Base-by-base conservation (phyloP, 108 stramenopile species). In the Skeletonema costatum region DNA sequence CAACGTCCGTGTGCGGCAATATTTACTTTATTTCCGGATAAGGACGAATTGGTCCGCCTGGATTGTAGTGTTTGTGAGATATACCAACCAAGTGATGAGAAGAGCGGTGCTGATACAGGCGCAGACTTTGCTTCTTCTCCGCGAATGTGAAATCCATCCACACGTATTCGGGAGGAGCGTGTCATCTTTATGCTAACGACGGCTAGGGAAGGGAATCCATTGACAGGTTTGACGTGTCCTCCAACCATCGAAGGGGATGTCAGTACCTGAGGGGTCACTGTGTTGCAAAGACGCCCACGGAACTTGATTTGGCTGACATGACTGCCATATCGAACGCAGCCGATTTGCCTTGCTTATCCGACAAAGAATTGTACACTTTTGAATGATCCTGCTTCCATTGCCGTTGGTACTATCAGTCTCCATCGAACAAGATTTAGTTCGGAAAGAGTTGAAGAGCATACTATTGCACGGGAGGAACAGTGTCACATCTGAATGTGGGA, bases 21-120 rank as follows among this genome's bases (percentile, higher is more conserved):
- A 29, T 29, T 70, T 96, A 14, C 87, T 96, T 64, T 93, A 91
- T n/a, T n/a, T 80, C 95, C 95, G 21, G 88, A 92, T 63, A 70
- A 88, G 59, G 84, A 90, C 58, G 95, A 96, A 75, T 91, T 93
- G 74, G 92, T 96, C 95, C 95, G 7, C 95, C 91, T 12, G 95
- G 95, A 4, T 96, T 91, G n/a, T 84, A 87, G 86, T 74, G 87
- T n/a, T 96, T 6, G 92, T 92, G 38, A 68, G 90, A 31, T 46
- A 65, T 85, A 87, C 70, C 60, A 74, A 33, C n/a, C 61, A 14
- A 65, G 48, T 12, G 38, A 30, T n/a, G 65, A 25, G 0, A 56
- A 46, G 44, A 16, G 29, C 64, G 60, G 29, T 68, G 60, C 21
- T 38, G 66, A 66, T 36, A 66, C 12, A 39, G n/a, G n/a, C n/a